A percentile compares a stretch with the other conserved stretches of the same genome.
Evolutionary conservation across 495 filamentous ascomycete species (phyloP).

Genomic region (Penicillium goetzii): DNA sequence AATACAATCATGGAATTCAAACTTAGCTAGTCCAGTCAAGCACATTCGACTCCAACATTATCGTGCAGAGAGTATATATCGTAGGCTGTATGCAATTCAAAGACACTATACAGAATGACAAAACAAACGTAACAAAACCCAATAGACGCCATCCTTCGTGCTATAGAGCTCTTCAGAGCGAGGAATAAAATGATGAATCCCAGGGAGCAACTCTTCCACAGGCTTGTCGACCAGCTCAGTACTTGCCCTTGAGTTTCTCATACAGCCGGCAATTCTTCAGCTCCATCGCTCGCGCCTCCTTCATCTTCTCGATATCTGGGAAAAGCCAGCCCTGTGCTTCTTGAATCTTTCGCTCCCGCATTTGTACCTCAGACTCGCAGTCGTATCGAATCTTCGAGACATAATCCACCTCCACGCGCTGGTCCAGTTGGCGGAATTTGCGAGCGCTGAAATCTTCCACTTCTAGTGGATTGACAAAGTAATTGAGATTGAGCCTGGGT

Average conservation of each 20-base stretch:
- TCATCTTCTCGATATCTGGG: slow-evolving; percentile 76
- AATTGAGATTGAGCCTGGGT: slow-evolving; percentile 69
- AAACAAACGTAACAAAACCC: slow-evolving; percentile 20
- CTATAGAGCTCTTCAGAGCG: slow-evolving; percentile 23
- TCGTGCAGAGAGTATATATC: background rate
- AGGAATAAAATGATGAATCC: slow-evolving; percentile 16
- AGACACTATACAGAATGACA: slow-evolving; percentile 26
- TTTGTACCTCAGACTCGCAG: slow-evolving; percentile 71
- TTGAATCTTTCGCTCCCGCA: slow-evolving; percentile 67
- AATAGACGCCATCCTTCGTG: slow-evolving; percentile 30
- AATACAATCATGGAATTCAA: background rate
- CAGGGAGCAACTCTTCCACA: slow-evolving; percentile 7
- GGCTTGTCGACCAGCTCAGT: slow-evolving; percentile 17
- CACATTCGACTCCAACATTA: background rate
- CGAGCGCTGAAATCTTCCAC: slow-evolving; percentile 66
- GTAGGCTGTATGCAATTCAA: slow-evolving; percentile 26
- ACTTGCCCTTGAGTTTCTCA: slow-evolving; percentile 47
- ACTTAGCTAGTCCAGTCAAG: background rate
- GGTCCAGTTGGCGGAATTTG: slow-evolving; percentile 74
- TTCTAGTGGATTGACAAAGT: slow-evolving; percentile 81
- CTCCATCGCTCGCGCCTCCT: slow-evolving; percentile 62
- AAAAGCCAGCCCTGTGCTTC: slow-evolving; percentile 91
- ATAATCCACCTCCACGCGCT: slow-evolving; percentile 72
- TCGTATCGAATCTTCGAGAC: slow-evolving; percentile 64
- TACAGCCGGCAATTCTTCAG: slow-evolving; percentile 60